Percentiles rank a stretch among this genome's conserved stretches.
Evolutionary conservation across 768 basidiomycete species (phyloP).

Genomic region (Suillus subalutaceus): DNA sequence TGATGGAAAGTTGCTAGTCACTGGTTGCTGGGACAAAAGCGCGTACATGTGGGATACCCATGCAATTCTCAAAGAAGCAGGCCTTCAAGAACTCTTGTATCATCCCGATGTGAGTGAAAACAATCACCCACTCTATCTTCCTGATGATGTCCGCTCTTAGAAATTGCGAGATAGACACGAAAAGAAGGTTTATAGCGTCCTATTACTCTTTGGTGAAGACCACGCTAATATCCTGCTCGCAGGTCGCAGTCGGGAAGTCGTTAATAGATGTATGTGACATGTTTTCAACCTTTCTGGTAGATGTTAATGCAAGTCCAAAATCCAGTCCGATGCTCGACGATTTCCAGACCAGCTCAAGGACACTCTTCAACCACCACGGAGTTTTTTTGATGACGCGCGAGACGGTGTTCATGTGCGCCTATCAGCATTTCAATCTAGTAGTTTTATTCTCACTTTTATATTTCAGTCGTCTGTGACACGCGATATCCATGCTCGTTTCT

Average conservation of each 20-base stretch:
- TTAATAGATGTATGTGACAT: neutral
- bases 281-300: neutral
- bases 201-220: neutral
- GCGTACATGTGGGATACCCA: neutral
- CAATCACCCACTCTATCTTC: too few species aligned
- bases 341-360: neutral
- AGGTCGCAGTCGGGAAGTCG: neutral
- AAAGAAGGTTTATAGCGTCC: neutral
- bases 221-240: neutral
- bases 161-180: neutral
- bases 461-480: neutral
- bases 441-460: neutral
- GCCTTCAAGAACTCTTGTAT: neutral
- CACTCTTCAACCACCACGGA: neutral
- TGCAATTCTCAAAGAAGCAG: neutral
- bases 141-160: neutral
- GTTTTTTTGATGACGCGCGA: neutral
- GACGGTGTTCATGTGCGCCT: neutral
- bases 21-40: neutral
- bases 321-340: neutral
- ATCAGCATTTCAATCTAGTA: neutral
- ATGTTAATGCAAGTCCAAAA: neutral
- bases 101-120: neutral
- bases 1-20: neutral
- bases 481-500: too few species aligned